Base-by-base conservation (phyloP, 129 eudicot species). In the Flaveria brownii region DNA sequence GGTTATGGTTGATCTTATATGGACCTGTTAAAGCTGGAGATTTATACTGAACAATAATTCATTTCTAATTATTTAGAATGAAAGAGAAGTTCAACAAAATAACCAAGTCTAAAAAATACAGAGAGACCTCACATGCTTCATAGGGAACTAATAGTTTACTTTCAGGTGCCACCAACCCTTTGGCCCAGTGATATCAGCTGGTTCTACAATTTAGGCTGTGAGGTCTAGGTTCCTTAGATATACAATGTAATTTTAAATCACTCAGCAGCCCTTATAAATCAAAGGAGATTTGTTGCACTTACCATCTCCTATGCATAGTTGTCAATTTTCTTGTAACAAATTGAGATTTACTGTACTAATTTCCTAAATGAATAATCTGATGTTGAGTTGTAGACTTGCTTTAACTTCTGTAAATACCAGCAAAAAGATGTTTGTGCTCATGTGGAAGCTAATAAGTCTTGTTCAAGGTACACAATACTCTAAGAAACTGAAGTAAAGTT, bases 51-150 rank as follows among this genome's bases (percentile, higher is more conserved):
- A 20, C 57, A 18, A 22, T 18, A 73, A 54, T 41, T 6, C 55
- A 55, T 73, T 41, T 52, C 47, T 36, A 54, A 39, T 43, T 14
- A 73, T 73, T 26, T 87, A 85, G 20, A 77, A 78, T 55, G 71
- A 82, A 7, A 73, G 55, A 39, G 39, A 56, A 41, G 57, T 13
- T 14, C 25, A 73, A 57, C 54, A 20, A 41, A 57, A 54, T 33
- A 30, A 51, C 23, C n/a, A 51, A 16, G 16, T 5, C 50, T 62
- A n/a, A n/a, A n/a, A n/a, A n/a, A n/a, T n/a, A n/a, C n/a, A n/a
- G n/a, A n/a, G n/a, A n/a, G n/a, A n/a, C n/a, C n/a, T n/a, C n/a
- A n/a, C n/a, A n/a, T n/a, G n/a, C n/a, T n/a, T n/a, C 47, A 33
- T 65, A 65, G 23, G 22, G 16, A 36, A 71, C 47, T 71, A 2